Conservation (phyloP, 2,329 filamentous ascomycete species). For the Alternaria sp. region DNA sequence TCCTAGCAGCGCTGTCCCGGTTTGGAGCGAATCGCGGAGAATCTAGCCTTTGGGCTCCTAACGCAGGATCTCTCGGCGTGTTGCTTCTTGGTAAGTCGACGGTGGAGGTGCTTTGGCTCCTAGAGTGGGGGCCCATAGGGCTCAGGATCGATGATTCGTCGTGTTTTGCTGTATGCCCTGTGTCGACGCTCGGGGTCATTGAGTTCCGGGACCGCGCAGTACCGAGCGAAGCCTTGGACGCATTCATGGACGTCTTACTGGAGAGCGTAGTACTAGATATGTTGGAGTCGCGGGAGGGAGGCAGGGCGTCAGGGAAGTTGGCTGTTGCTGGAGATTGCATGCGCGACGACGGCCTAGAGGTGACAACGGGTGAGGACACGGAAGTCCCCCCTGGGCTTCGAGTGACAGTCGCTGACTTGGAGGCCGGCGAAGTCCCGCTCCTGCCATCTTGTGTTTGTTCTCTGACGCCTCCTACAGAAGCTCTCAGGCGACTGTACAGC, state of each 20-base stretch:
- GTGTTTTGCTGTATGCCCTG: conserved; percentile 24
- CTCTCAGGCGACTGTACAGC: conserved; percentile 83
- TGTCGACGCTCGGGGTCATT: conserved; percentile 28
- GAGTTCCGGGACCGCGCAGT: conserved; percentile 41
- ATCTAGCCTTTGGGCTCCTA: conserved; percentile 14
- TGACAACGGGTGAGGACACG: conserved; percentile 45
- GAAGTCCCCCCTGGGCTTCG: conserved; percentile 37
- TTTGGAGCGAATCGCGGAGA: conserved; percentile 27
- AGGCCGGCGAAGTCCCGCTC: conserved; percentile 14
- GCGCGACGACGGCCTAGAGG: conserved; percentile 45
- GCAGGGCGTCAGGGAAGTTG: conserved; percentile 44
- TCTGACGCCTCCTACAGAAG: conserved; percentile 76
- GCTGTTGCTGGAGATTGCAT: conserved; percentile 48
- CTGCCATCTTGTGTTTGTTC: conserved; percentile 49
- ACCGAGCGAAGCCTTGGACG: conserved; percentile 1
- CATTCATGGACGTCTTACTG: conserved; percentile 39
- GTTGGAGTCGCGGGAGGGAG: conserved; percentile 45
- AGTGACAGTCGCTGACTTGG: conserved; percentile 17
- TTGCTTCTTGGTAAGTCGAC: conserved; percentile 26
- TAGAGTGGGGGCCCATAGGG: conserved; percentile 33
- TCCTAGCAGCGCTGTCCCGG: conserved; percentile 27
- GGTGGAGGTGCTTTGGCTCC: conserved; percentile 22
- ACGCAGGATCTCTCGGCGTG: conserved; percentile 22
- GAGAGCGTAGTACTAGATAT: conserved; percentile 36
- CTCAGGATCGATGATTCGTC: conserved; percentile 36